Evolutionary conservation across 306 rosid species (phyloP).

Genomic region (Quercus wislizeni): DNA sequence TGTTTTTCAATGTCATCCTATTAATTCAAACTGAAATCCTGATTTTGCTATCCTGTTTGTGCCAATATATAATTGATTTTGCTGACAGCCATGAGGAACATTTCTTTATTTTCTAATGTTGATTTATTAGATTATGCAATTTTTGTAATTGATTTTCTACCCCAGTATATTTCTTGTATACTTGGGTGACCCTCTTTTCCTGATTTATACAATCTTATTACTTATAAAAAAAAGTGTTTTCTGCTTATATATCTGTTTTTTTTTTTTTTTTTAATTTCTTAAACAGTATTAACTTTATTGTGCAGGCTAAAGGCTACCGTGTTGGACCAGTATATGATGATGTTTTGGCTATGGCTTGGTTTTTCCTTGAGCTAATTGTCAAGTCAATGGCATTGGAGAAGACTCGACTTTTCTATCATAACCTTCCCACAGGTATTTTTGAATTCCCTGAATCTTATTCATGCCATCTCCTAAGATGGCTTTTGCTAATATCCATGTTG

Average conservation of each 20-base stretch:
- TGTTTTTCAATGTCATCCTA: too few relatives aligned
- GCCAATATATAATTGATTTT: neutral
- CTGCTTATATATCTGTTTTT: slow-evolving; percentile 9
- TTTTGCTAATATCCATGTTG: neutral
- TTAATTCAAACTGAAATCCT: neutral
- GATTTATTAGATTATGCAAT: too few relatives aligned
- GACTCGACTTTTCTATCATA: slow-evolving; percentile 85
- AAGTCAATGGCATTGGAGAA: slow-evolving; percentile 97
- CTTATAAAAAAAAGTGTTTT: neutral
- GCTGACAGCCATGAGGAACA: too few relatives aligned
- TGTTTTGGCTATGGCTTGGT: slow-evolving; percentile 99
- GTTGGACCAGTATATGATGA: slow-evolving; percentile 99
- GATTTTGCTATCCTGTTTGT: neutral
- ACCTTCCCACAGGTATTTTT: slow-evolving; percentile 80
- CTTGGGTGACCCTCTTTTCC: too few relatives aligned
- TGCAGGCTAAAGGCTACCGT: slow-evolving; percentile 99
- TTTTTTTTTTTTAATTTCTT: slow-evolving; percentile 15
- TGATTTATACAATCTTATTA: too few relatives aligned
- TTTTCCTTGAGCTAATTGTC: slow-evolving; percentile 95
- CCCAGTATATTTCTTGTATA: too few relatives aligned
- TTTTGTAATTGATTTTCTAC: too few relatives aligned
- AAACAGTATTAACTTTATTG: slow-evolving; percentile 15
- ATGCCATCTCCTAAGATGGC: neutral
- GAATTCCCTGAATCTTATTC: slow-evolving; percentile 6
- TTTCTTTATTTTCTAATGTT: too few relatives aligned